Evolutionary conservation across 805 yeast species (phyloP).

Genomic region (Schwanniomyces vanrijiae): DNA sequence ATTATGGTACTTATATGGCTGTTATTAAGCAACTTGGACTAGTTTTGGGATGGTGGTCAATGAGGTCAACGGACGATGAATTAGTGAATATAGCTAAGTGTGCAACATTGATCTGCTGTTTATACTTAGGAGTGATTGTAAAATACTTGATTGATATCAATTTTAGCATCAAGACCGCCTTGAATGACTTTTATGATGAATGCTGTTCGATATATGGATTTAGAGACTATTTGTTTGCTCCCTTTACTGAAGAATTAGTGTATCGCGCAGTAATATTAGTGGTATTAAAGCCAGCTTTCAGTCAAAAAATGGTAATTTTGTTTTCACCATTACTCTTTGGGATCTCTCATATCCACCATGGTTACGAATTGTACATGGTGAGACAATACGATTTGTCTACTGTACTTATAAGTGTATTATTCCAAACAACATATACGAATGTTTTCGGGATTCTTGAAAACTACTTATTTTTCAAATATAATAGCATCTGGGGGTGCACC

Average conservation of each 20-base stretch:
- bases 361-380: slow-evolving; percentile 41
- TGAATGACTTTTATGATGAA: slow-evolving; percentile 17
- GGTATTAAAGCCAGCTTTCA: slow-evolving; percentile 14
- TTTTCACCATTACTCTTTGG: slow-evolving; percentile 70
- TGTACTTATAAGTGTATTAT: slow-evolving; percentile 35
- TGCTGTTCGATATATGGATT: slow-evolving; percentile 39
- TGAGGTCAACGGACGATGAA: slow-evolving; percentile 8
- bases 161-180: background rate
- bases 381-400: slow-evolving; percentile 21
- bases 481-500: slow-evolving; percentile 56
- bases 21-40: slow-evolving; percentile 27
- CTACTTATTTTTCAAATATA: slow-evolving; percentile 49
- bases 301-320: background rate
- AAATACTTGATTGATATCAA: slow-evolving; percentile 21
- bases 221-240: slow-evolving; percentile 67
- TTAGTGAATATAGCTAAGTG: slow-evolving; percentile 11
- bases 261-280: slow-evolving; percentile 52
- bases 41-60: slow-evolving; percentile 32
- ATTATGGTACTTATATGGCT: slow-evolving; percentile 3
- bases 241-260: slow-evolving; percentile 74
- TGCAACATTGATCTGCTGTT: slow-evolving; percentile 22
- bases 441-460: slow-evolving; percentile 71
- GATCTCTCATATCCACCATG: slow-evolving; percentile 79
- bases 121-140: slow-evolving; percentile 51
- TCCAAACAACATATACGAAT: slow-evolving; percentile 67